A percentile compares a stretch with the other conserved stretches of the same genome.
phyloP scores from a whole-genome alignment of 169 alveolate genomes.

The Eimeria zaria region DNA sequence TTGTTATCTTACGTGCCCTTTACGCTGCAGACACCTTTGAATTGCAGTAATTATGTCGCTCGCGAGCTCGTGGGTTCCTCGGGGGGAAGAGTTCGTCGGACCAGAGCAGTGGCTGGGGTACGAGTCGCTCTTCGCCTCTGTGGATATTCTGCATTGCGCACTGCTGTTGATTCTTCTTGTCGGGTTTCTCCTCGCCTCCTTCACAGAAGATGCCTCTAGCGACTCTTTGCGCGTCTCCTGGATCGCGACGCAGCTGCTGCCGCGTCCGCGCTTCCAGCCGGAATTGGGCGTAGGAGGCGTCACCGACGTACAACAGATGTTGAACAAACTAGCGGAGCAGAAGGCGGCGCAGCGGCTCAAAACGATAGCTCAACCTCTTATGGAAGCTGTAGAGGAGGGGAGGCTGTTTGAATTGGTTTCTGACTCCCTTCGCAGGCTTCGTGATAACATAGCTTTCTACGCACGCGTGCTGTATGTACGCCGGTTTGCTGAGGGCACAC shows the following conservation, averaged over 20 bases:
- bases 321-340: slow-evolving; percentile 63
- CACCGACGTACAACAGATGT: slow-evolving; percentile 54
- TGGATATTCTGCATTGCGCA: slow-evolving; percentile 71
- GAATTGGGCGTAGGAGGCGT: slow-evolving; percentile 16
- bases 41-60: neutral
- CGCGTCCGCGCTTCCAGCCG: slow-evolving; percentile 73
- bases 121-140: slow-evolving; percentile 62
- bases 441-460: slow-evolving; percentile 18
- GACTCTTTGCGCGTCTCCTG: slow-evolving; percentile 76
- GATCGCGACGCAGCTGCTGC: slow-evolving; percentile 80
- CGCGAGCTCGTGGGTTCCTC: slow-evolving; percentile 53
- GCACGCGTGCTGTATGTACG: slow-evolving; percentile 81
- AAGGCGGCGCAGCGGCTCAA: slow-evolving; percentile 54
- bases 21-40: neutral
- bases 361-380: neutral
- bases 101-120: slow-evolving; percentile 71
- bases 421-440: neutral
- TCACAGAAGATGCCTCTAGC: slow-evolving; percentile 68
- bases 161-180: slow-evolving; percentile 24
- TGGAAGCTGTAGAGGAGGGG: slow-evolving; percentile 63
- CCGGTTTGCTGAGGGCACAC: slow-evolving; percentile 84
- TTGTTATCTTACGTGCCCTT: no score
- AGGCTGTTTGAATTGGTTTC: neutral
- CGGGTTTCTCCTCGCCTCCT: slow-evolving; percentile 75
- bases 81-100: slow-evolving; percentile 60